Evolutionary conservation across 805 yeast genomes (phyloP).

Genomic region (Candida maltosa): DNA sequence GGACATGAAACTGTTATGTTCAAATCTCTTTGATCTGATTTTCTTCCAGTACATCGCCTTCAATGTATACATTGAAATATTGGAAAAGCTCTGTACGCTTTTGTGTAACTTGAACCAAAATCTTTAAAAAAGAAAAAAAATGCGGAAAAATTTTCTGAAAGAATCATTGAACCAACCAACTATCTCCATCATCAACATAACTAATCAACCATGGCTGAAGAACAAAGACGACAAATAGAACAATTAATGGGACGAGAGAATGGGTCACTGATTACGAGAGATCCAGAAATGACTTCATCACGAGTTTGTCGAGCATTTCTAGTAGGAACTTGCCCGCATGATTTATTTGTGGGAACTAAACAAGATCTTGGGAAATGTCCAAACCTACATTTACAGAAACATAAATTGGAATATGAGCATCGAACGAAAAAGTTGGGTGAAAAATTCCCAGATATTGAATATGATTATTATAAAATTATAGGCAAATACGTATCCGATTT

Average conservation of each 20-base stretch:
- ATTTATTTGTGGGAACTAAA: slow-evolving; percentile 76
- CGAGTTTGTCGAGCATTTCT: slow-evolving; percentile 76
- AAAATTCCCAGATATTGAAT: slow-evolving; percentile 48
- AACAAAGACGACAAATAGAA: slow-evolving; percentile 71
- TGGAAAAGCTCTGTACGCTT: too few relatives aligned
- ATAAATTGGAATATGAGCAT: slow-evolving; percentile 65
- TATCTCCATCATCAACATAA: too few relatives aligned
- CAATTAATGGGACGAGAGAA: slow-evolving; percentile 75
- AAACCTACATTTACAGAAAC: slow-evolving; percentile 68
- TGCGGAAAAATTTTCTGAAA: too few relatives aligned
- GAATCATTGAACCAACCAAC: too few relatives aligned
- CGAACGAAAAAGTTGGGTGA: slow-evolving; percentile 37
- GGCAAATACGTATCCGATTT: slow-evolving; percentile 61
- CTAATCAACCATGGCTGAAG: too few relatives aligned
- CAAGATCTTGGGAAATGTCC: slow-evolving; percentile 82
- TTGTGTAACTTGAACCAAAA: too few relatives aligned
- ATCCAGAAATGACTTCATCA: slow-evolving; percentile 38
- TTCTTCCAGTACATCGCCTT: too few relatives aligned
- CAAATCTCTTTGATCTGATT: too few relatives aligned
- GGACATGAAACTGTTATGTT: too few relatives aligned
- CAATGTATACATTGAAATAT: too few relatives aligned
- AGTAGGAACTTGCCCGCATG: slow-evolving; percentile 87
- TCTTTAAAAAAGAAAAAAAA: too few relatives aligned
- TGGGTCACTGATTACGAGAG: slow-evolving; percentile 22
- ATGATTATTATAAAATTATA: slow-evolving; percentile 47